Conservation (phyloP, 805 yeast species). For the Myxozyma monticola region DNA sequence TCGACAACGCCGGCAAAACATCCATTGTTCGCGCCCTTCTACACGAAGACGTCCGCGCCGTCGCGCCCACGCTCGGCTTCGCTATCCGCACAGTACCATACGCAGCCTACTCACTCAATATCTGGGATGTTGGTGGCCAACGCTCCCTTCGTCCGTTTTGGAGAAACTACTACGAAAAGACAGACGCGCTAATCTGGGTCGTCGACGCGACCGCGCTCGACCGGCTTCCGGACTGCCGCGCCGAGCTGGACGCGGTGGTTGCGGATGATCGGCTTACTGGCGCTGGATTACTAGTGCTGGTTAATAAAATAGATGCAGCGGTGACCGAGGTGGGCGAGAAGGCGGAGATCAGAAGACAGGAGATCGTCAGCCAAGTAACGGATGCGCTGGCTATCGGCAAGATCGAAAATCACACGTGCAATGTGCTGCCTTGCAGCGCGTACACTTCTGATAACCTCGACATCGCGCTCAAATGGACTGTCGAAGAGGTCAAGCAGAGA, state of each 20-base stretch:
- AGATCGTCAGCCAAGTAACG: background rate
- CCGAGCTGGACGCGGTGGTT: slow-evolving; percentile 63
- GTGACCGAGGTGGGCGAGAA: slow-evolving; percentile 21
- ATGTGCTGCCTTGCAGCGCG: slow-evolving; percentile 51
- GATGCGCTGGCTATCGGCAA: slow-evolving; percentile 38
- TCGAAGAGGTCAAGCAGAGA: slow-evolving; percentile 43
- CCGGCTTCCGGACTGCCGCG: slow-evolving; percentile 62
- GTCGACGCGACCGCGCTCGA: slow-evolving; percentile 65
- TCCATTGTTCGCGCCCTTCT: slow-evolving; percentile 68
- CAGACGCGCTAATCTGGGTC: slow-evolving; percentile 82
- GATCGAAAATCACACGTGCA: slow-evolving; percentile 45
- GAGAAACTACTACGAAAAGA: slow-evolving; percentile 87
- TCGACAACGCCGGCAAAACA: slow-evolving; percentile 91
- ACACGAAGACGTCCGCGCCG: slow-evolving; percentile 49
- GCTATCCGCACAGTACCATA: slow-evolving; percentile 62
- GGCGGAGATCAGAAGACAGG: background rate
- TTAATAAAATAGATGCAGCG: slow-evolving; percentile 73
- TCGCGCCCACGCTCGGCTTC: slow-evolving; percentile 90
- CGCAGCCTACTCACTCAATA: slow-evolving; percentile 36
- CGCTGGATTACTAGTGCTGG: slow-evolving; percentile 61
- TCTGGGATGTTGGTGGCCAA: slow-evolving; percentile 91
- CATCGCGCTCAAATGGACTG: slow-evolving; percentile 48
- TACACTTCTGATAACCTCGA: slow-evolving; percentile 46
- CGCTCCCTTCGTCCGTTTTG: slow-evolving; percentile 79
- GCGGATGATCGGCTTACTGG: slow-evolving; percentile 70